Evolutionary conservation across 345 rosid species (phyloP).

Genomic region (Eucalyptus paniculata): DNA sequence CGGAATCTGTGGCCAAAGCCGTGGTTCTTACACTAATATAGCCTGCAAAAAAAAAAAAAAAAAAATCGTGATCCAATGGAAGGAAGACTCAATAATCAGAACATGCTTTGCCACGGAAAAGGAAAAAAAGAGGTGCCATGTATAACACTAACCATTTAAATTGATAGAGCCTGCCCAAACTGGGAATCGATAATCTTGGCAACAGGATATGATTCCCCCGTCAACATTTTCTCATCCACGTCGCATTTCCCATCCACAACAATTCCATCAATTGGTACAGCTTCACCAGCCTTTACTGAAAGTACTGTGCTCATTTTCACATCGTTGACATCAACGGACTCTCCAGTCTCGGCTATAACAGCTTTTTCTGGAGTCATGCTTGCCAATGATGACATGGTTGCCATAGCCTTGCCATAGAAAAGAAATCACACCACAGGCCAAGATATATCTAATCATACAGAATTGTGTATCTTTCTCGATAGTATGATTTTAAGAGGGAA

Average conservation of each 20-base stretch:
- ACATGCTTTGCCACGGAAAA: not conserved
- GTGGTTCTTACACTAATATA: conserved; percentile 60
- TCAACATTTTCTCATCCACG: conserved; percentile 71
- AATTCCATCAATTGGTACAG: conserved; percentile 73
- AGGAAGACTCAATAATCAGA: not conserved
- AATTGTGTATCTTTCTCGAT: not conserved
- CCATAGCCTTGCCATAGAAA: conserved; percentile 40
- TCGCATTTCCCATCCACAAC: conserved; percentile 75
- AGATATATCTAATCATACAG: not conserved
- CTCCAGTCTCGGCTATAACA: conserved; percentile 62
- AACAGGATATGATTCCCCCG: conserved; percentile 75
- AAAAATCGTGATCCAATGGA: not conserved
- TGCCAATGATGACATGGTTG: conserved; percentile 67
- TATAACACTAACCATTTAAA: conserved; percentile 28
- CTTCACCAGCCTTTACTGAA: conserved; percentile 77
- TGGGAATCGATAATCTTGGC: conserved; percentile 44
- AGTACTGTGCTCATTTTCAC: conserved; percentile 50
- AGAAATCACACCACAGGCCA: not conserved
- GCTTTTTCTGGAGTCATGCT: conserved; percentile 69
- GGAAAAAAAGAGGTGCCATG: not conserved
- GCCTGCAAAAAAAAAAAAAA: not conserved
- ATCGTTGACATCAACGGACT: conserved; percentile 50
- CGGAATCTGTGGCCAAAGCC: conserved; percentile 68
- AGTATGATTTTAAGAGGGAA: not conserved
- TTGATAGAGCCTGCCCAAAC: conserved; percentile 95